These are phyloP conservation scores for rapeseed (Brassica napus) DNA, from an alignment of 345 rosid genomes.

Conservation along the genomic window DNA sequence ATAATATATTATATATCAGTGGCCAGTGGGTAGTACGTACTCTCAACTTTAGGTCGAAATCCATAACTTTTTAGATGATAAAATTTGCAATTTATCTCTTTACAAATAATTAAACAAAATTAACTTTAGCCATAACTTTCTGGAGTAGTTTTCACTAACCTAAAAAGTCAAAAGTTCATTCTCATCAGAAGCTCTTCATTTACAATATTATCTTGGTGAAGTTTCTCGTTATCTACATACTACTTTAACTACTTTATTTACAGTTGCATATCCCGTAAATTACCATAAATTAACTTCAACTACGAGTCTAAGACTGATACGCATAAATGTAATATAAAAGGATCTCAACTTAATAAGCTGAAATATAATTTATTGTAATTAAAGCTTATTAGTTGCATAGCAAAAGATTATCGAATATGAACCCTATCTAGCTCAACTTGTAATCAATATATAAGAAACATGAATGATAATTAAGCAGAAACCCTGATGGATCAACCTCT, in stretches of 20 bases:
- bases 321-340: not conserved
- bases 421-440: slow-evolving; percentile 24
- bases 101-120: not conserved
- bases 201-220: not conserved
- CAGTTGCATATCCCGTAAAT: slow-evolving; percentile 8
- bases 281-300: not conserved
- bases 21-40: slow-evolving; percentile 4
- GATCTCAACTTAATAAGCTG: not conserved
- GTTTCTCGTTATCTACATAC: slow-evolving; percentile 4
- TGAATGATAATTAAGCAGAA: slow-evolving; percentile 4
- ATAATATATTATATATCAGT: no score
- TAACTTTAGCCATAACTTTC: not conserved
- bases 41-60: slow-evolving; percentile 1
- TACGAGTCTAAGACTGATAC: no score
- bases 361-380: slow-evolving; percentile 20
- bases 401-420: slow-evolving; percentile 22
- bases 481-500: slow-evolving; percentile 12
- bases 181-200: not conserved
- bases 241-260: slow-evolving; percentile 23
- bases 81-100: not conserved
- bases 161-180: slow-evolving; percentile 10
- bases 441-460: slow-evolving; percentile 13
- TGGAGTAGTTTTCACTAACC: not conserved
- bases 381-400: slow-evolving; percentile 25
- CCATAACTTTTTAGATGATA: not conserved